Evolutionary conservation across 768 basidiomycete genomes (phyloP).

Genomic region (Tylopilus cervinicoccineus): DNA sequence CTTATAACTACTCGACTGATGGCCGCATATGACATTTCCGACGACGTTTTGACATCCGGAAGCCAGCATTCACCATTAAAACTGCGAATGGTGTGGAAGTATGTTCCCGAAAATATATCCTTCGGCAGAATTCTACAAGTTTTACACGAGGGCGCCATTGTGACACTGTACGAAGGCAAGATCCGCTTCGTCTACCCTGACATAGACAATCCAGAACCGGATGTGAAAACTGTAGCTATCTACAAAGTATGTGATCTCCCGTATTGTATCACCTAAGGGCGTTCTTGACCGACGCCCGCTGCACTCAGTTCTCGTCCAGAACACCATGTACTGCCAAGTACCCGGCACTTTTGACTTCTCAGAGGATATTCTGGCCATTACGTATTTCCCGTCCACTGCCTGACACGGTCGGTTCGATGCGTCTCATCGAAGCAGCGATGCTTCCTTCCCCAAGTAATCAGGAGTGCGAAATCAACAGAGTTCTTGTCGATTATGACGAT

Average conservation of each 20-base stretch:
- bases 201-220: slow-evolving; percentile 14
- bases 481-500: slow-evolving; percentile 24
- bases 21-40: slow-evolving; percentile 28
- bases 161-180: slow-evolving; percentile 25
- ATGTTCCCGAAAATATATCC: slow-evolving; percentile 18
- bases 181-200: slow-evolving; percentile 25
- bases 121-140: slow-evolving; percentile 28
- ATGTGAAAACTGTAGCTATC: slow-evolving; percentile 13
- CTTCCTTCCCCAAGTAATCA: slow-evolving; percentile 14
- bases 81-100: slow-evolving; percentile 18
- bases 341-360: slow-evolving; percentile 23
- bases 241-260: slow-evolving; percentile 17
- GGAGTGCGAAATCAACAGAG: slow-evolving; percentile 17
- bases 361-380: slow-evolving; percentile 29
- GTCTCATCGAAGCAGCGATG: slow-evolving; percentile 21
- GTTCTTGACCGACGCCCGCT: background rate
- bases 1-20: slow-evolving; percentile 27
- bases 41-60: slow-evolving; percentile 9
- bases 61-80: slow-evolving; percentile 4
- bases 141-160: slow-evolving; percentile 25
- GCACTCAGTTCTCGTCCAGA: slow-evolving; percentile 17
- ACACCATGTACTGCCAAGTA: slow-evolving; percentile 15
- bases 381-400: slow-evolving; percentile 10
- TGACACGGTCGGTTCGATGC: slow-evolving; percentile 6
- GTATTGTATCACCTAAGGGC: too few species aligned